Evolutionary conservation across 495 filamentous ascomycete species (phyloP).

Genomic region (Ascodesmis nigricans): DNA sequence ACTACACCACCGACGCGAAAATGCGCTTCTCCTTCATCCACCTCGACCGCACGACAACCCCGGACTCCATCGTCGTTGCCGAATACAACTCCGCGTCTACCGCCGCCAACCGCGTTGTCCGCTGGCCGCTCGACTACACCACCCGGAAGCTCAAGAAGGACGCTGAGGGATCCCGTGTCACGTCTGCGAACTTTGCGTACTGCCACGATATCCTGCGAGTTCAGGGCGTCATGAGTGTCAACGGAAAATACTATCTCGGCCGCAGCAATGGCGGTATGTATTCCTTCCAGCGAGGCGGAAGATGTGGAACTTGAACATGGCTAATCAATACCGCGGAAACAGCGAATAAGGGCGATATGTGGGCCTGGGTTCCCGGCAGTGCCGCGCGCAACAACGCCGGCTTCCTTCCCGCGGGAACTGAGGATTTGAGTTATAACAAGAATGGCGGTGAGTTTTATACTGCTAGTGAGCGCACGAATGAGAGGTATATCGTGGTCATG

Average conservation of each 20-base stretch:
- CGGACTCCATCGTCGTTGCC: constrained; percentile 12
- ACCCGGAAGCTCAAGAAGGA: constrained; percentile 8
- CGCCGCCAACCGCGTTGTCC: constrained; percentile 9
- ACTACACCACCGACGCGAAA: constrained; percentile 4
- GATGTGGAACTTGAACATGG: no score
- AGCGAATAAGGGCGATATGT: constrained; percentile 6
- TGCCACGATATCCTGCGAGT: constrained; percentile 9
- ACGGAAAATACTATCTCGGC: constrained; percentile 13
- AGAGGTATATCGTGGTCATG: constrained; percentile 7
- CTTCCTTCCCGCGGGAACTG: constrained; percentile 7
- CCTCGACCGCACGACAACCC: constrained; percentile 14
- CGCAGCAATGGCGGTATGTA: constrained; percentile 11
- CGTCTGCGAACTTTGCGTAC: constrained; percentile 10
- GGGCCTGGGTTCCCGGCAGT: constrained; percentile 6
- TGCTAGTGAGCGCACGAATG: constrained; percentile 8
- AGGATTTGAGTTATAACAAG: constrained; percentile 18
- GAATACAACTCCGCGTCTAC: constrained; percentile 11
- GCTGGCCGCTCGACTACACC: constrained; percentile 14
- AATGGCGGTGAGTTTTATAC: constrained; percentile 9
- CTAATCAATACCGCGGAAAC: no score
- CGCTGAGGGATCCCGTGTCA: constrained; percentile 1
- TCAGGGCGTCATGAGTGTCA: constrained; percentile 9
- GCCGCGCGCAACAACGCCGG: background rate
- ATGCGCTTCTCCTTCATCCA: constrained; percentile 15
- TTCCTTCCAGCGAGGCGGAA: no score